phyloP scores from a whole-genome alignment of 1,284 basidiomycete genomes.

The Wallemia hederae region DNA sequence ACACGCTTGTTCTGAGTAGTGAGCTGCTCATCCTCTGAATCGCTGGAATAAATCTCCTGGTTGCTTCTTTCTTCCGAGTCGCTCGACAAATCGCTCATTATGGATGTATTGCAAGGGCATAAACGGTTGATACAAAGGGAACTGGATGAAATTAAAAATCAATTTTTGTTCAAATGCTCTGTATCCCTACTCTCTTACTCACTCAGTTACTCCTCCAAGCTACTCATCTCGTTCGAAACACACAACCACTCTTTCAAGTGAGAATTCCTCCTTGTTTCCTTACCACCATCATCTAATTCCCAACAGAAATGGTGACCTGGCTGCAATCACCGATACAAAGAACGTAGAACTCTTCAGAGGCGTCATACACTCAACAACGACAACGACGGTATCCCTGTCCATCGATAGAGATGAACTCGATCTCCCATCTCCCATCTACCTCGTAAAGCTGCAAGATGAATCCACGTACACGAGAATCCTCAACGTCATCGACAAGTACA shows the following conservation, averaged over 20 bases:
- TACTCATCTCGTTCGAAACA: conserved; percentile 26
- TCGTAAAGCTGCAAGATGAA: neutral
- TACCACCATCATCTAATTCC: conserved; percentile 23
- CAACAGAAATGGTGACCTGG: conserved; percentile 13
- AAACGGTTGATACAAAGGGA: neutral
- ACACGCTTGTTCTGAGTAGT: conserved; percentile 84
- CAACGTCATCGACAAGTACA: conserved; percentile 15
- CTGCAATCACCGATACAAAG: neutral
- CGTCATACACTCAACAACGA: conserved; percentile 3
- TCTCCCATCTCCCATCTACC: conserved; percentile 1
- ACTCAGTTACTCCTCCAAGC: conserved; percentile 32
- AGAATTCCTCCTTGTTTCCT: conserved; percentile 33
- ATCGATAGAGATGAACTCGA: conserved; percentile 5
- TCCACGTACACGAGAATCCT: conserved; percentile 7
- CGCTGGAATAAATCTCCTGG: conserved; percentile 5
- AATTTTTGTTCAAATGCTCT: neutral
- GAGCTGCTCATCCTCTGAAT: conserved; percentile 28
- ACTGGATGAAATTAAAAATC: neutral
- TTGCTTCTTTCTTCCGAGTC: conserved; percentile 7
- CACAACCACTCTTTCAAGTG: conserved; percentile 34
- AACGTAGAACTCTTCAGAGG: conserved; percentile 38
- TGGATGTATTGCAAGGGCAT: neutral
- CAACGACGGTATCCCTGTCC: neutral
- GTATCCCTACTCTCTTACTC: neutral
- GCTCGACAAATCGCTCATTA: neutral